A percentile compares a stretch with the other conserved stretches of the same genome.
phyloP scores from a whole-genome alignment of 2,329 filamentous ascomycete species.

The Penicillium glabrum region DNA sequence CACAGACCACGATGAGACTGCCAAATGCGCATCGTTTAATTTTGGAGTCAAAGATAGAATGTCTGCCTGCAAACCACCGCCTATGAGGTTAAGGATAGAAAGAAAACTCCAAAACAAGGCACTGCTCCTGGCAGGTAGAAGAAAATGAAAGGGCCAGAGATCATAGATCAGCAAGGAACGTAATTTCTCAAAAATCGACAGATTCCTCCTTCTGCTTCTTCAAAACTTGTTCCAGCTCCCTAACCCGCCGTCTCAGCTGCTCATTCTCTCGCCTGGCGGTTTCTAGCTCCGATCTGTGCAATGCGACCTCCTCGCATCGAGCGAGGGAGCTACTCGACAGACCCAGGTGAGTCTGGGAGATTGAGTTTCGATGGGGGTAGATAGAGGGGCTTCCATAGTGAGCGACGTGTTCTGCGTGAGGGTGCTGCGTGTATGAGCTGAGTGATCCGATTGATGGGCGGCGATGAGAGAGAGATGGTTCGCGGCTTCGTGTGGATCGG shows the following conservation, averaged over 20 bases:
- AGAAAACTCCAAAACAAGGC: neutral
- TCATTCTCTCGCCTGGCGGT: conserved; percentile 49
- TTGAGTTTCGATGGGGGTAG: conserved; percentile 31
- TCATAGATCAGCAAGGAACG: neutral
- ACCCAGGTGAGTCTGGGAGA: conserved; percentile 28
- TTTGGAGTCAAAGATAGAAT: neutral
- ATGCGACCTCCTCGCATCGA: conserved; percentile 44
- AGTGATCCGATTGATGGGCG: conserved; percentile 33
- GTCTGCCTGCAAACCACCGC: neutral
- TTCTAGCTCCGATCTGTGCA: conserved; percentile 46
- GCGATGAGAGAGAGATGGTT: conserved; percentile 42
- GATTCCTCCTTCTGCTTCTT: conserved; percentile 29
- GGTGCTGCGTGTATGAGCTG: conserved; percentile 32
- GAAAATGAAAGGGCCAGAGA: conserved; percentile 11
- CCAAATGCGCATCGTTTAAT: neutral
- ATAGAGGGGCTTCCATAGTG: conserved; percentile 26
- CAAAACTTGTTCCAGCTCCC: conserved; percentile 43
- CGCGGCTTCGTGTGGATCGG: conserved; percentile 39
- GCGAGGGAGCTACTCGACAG: conserved; percentile 29
- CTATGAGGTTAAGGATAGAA: neutral
- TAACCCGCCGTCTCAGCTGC: conserved; percentile 43
- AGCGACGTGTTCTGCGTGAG: conserved; percentile 28
- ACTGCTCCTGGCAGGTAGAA: neutral
- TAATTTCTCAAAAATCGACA: neutral
- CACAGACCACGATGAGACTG: neutral